phyloP scores from a whole-genome alignment of 139 green algal genomes.

The Tetradesmus obliquus region DNA sequence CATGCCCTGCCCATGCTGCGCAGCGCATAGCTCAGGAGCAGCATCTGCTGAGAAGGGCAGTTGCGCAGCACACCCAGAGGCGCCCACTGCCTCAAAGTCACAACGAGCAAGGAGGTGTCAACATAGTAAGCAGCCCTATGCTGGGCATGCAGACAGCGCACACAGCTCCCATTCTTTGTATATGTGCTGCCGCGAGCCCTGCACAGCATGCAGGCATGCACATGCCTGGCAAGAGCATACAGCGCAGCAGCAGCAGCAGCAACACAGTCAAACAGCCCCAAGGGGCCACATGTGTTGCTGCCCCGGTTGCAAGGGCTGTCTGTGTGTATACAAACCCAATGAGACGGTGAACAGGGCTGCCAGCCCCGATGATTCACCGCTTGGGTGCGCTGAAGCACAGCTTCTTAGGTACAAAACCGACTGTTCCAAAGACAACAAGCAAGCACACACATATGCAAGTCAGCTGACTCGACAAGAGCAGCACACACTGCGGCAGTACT shows the following conservation, averaged over 20 bases:
- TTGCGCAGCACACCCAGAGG: not conserved
- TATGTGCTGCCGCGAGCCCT: not conserved
- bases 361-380: not conserved
- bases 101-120: not conserved
- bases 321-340: not conserved
- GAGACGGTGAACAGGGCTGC: not conserved
- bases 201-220: not conserved
- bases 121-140: not conserved
- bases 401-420: not conserved
- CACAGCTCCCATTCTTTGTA: not conserved
- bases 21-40: too few relatives aligned
- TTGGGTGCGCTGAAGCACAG: not conserved
- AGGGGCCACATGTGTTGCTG: not conserved
- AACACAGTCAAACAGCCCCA: not conserved
- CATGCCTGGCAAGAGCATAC: not conserved
- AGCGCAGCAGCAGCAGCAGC: not conserved
- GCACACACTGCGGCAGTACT: not conserved
- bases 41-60: too few relatives aligned
- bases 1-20: too few relatives aligned
- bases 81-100: too few relatives aligned
- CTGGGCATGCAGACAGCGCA: not conserved
- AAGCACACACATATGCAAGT: not conserved
- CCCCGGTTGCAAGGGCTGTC: not conserved
- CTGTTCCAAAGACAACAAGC: not conserved
- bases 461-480: not conserved